Base-by-base conservation (phyloP, 805 yeast genomes). In the Cyberlindnera petersonii region DNA sequence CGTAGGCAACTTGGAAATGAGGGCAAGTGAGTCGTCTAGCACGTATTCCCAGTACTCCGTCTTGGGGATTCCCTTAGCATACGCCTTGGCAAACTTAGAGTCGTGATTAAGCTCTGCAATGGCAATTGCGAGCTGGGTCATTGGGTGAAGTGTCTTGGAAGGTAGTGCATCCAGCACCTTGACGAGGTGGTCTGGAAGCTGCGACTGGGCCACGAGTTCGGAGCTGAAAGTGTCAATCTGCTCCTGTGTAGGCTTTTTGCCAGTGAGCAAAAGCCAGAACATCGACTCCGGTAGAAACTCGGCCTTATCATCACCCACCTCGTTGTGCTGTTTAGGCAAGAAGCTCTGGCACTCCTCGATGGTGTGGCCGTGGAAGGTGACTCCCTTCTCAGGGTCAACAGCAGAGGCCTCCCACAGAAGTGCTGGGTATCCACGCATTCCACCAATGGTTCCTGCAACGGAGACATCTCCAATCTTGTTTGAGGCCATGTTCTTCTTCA, bases 371-470 rank as follows among this genome's bases (percentile, higher is more conserved):
- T 84, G 85, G 72, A 84, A 84, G 41, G 81, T 75, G 58, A 84
- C 84, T 26, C 93, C 93, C 55, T 75, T 77, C 38, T 76, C 69
- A 38, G 91, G 81, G 59, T 84, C 91, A 50, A 84, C 75, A 31
- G 75, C 78, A 11, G 89, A 81, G 39, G 87, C 80, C 57, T 83
- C 88, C 93, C 93, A 84, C 40, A 82, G 77, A 58, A 84, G 69
- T 37, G 83, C 75, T 59, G 74, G 74, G 60, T 79, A 72, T 37
- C 89, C 89, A 59, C 91, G 73, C 91, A 84, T 84, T 46, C 93
- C 91, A 50, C 89, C 89, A 27, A 74, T 43, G 9, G 72, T 50
- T 24, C 66, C 62, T 15, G 65, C 68, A 14, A 74, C 69, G 6
- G 72, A 64, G 28, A 71, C 57, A 10, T 66, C 68, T 6, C 76